A percentile compares a stretch with the other conserved stretches of the same genome.
Evolutionary conservation across 1,284 basidiomycete species (phyloP).

Genomic region (Cerrena zonata): DNA sequence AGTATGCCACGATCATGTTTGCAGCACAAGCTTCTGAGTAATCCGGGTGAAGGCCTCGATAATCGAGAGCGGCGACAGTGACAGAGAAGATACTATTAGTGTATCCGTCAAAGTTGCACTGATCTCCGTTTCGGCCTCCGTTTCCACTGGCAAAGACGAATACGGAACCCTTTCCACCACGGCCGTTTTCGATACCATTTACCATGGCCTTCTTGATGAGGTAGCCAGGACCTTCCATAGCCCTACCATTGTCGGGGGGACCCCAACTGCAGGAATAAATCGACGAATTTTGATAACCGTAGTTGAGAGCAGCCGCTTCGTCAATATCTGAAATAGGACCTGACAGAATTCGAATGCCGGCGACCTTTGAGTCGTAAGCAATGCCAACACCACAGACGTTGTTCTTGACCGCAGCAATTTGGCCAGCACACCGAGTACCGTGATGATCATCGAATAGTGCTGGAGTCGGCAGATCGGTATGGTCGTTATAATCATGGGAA

Average conservation of each 20-base stretch:
- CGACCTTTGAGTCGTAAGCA: constrained; percentile 85
- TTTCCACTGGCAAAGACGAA: constrained; percentile 99
- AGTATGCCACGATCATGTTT: constrained; percentile 93
- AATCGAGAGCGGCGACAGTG: constrained; percentile 90
- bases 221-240: constrained; percentile 92
- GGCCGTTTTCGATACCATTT: constrained; percentile 90
- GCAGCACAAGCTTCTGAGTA: constrained; percentile 97
- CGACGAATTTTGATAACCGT: constrained; percentile 84
- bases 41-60: constrained; percentile 88
- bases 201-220: constrained; percentile 92
- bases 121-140: constrained; percentile 86
- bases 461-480: constrained; percentile 82
- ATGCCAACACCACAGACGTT: constrained; percentile 93
- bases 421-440: constrained; percentile 96
- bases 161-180: constrained; percentile 85
- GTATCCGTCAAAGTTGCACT: constrained; percentile 99
- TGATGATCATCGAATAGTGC: constrained; percentile 90
- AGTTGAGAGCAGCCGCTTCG: constrained; percentile 94
- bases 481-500: constrained; percentile 97
- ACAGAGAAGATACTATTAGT: constrained; percentile 97
- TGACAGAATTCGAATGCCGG: constrained; percentile 92
- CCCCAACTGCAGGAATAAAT: constrained; percentile 98
- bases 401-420: constrained; percentile 96
- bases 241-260: constrained; percentile 89
- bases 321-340: constrained; percentile 97